phyloP scores from a whole-genome alignment of 129 eudicot genomes.

The Arctium lappa region DNA sequence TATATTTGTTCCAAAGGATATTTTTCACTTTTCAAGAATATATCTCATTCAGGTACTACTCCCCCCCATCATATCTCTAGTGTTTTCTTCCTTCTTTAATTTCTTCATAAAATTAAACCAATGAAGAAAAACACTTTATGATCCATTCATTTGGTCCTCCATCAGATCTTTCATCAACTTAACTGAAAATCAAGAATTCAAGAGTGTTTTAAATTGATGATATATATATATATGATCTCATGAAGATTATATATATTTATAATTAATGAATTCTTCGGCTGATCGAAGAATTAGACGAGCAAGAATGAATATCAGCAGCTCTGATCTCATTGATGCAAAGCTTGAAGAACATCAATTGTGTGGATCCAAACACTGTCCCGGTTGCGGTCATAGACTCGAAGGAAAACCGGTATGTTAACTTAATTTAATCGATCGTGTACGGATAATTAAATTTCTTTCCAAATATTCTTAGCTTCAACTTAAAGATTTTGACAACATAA shows the following conservation, averaged over 20 bases:
- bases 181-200: conserved; percentile 8
- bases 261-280: conserved; percentile 8
- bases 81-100: neutral
- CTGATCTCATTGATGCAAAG: conserved; percentile 97
- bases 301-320: conserved; percentile 68
- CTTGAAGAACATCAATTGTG: conserved; percentile 94
- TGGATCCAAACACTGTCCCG: conserved; percentile 97
- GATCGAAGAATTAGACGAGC: conserved; percentile 17
- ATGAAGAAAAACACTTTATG: neutral
- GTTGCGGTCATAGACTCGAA: conserved; percentile 97
- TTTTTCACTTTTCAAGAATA: conserved; percentile 30
- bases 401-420: conserved; percentile 73
- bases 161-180: conserved; percentile 8
- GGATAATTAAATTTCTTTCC: neutral
- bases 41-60: conserved; percentile 16
- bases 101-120: neutral
- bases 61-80: conserved; percentile 2
- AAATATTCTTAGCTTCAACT: conserved; percentile 44
- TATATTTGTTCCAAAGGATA: conserved; percentile 29
- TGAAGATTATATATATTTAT: conserved; percentile 5
- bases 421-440: neutral
- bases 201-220: neutral
- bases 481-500: conserved; percentile 31
- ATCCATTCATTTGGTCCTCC: neutral
- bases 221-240: neutral